Evolutionary conservation across 352 stramenopile species (phyloP).

Genomic region (Thalassiosira mediterranea): DNA sequence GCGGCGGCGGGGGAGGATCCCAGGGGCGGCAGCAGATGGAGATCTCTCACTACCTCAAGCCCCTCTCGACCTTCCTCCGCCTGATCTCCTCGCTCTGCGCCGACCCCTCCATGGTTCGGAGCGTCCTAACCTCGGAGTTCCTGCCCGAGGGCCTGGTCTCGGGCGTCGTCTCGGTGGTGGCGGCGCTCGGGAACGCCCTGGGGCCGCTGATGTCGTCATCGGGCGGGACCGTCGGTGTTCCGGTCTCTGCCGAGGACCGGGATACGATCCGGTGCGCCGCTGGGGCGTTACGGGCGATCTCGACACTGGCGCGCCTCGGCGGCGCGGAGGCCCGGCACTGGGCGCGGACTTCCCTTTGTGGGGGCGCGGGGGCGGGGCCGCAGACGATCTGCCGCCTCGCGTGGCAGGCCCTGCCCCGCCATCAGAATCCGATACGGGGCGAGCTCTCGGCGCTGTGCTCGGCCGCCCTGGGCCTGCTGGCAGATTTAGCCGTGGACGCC

Average conservation of each 20-base stretch:
- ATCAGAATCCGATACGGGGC: slow-evolving; percentile 6
- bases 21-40: not conserved
- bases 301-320: slow-evolving; percentile 42
- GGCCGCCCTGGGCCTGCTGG: slow-evolving; percentile 34
- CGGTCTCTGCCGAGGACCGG: slow-evolving; percentile 30
- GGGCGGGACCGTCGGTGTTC: slow-evolving; percentile 16
- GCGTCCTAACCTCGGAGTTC: slow-evolving; percentile 32
- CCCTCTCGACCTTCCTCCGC: slow-evolving; percentile 40
- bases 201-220: slow-evolving; percentile 33
- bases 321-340: slow-evolving; percentile 26
- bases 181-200: slow-evolving; percentile 5
- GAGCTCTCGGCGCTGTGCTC: slow-evolving; percentile 28
- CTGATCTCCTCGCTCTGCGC: slow-evolving; percentile 55
- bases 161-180: slow-evolving; percentile 30
- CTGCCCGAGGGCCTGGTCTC: slow-evolving; percentile 42
- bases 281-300: slow-evolving; percentile 35
- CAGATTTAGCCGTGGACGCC: slow-evolving; percentile 32
- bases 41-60: slow-evolving; percentile 36
- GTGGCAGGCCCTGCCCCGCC: slow-evolving; percentile 15
- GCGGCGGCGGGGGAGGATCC: slow-evolving; percentile 4
- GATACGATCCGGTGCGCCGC: slow-evolving; percentile 25
- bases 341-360: slow-evolving; percentile 22
- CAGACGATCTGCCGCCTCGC: slow-evolving; percentile 36
- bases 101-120: slow-evolving; percentile 26
- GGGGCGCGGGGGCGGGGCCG: not conserved